A percentile compares a stretch with the other conserved stretches of the same genome.
Evolutionary conservation across 2,329 filamentous ascomycete genomes (phyloP).

Genomic region (Fusarium sp.): DNA sequence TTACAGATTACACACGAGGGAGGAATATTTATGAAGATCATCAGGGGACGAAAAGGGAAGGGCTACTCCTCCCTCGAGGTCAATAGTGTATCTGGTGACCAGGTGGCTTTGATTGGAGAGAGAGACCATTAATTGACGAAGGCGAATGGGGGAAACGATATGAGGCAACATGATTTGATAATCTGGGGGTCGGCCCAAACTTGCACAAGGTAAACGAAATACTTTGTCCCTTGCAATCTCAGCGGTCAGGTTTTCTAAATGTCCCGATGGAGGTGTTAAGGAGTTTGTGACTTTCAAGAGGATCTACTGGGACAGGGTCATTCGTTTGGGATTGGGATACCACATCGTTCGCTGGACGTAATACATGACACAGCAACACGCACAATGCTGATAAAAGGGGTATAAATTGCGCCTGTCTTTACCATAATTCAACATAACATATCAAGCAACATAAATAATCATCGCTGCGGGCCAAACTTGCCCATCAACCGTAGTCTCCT

Average conservation of each 20-base stretch:
- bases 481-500: constrained; percentile 32
- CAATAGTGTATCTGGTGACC: constrained; percentile 49
- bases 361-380: neutral
- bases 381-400: neutral
- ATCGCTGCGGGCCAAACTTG: constrained; percentile 27
- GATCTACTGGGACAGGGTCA: constrained; percentile 5
- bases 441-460: constrained; percentile 2
- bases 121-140: neutral
- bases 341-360: constrained; percentile 22
- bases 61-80: constrained; percentile 51
- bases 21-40: constrained; percentile 46
- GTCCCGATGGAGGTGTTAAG: constrained; percentile 10
- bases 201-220: neutral
- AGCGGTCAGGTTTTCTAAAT: neutral
- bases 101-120: constrained; percentile 47
- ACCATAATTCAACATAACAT: neutral
- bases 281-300: constrained; percentile 5
- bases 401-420: neutral
- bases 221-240: neutral
- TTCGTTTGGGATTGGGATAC: constrained; percentile 30
- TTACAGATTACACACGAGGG: constrained; percentile 54
- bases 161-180: neutral
- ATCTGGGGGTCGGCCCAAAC: neutral
- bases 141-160: neutral
- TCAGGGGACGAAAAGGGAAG: constrained; percentile 58